Evolutionary conservation across 495 filamentous ascomycete genomes (phyloP).

Genomic region (Copromyces sp.): DNA sequence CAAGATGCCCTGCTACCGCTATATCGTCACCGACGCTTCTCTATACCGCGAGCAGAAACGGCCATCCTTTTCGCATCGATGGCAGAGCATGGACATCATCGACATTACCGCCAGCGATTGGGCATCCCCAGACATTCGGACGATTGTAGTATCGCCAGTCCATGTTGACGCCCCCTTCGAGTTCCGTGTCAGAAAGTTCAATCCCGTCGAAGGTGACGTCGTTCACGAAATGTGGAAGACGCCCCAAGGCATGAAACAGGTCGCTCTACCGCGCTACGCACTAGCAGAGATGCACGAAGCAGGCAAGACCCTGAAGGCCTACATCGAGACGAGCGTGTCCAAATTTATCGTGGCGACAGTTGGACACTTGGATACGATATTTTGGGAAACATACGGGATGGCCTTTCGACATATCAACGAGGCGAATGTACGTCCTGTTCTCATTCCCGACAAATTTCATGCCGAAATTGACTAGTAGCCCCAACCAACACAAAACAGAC

Average conservation of each 20-base stretch:
- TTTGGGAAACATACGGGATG: slow-evolving; percentile 17
- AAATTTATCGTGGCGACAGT: slow-evolving; percentile 10
- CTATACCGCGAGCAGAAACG: slow-evolving; percentile 18
- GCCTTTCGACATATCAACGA: slow-evolving; percentile 9
- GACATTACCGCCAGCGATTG: slow-evolving; percentile 14
- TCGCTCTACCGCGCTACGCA: slow-evolving; percentile 12
- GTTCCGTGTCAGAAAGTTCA: slow-evolving; percentile 14
- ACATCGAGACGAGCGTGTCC: slow-evolving; percentile 11
- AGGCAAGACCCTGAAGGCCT: slow-evolving; percentile 13
- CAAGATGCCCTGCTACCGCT: slow-evolving; percentile 21
- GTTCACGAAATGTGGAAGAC: slow-evolving; percentile 16
- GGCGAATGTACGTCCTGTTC: slow-evolving; percentile 6
- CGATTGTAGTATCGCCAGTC: slow-evolving; percentile 10
- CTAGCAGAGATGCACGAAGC: slow-evolving; percentile 15
- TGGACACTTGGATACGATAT: slow-evolving; percentile 8
- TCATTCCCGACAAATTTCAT: background rate
- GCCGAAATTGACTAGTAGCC: background rate
- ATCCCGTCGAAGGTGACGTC: slow-evolving; percentile 13
- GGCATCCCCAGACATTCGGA: slow-evolving; percentile 6
- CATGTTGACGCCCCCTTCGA: slow-evolving; percentile 10
- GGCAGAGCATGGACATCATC: slow-evolving; percentile 21
- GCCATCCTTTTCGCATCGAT: slow-evolving; percentile 13
- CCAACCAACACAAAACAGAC: slow-evolving; percentile 4
- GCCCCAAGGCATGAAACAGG: slow-evolving; percentile 1
- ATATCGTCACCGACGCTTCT: slow-evolving; percentile 18